Evolutionary conservation across 2,329 filamentous ascomycete genomes (phyloP), one percentile per base, ranked within the genome.

Genomic region (Xylaria sp.): DNA sequence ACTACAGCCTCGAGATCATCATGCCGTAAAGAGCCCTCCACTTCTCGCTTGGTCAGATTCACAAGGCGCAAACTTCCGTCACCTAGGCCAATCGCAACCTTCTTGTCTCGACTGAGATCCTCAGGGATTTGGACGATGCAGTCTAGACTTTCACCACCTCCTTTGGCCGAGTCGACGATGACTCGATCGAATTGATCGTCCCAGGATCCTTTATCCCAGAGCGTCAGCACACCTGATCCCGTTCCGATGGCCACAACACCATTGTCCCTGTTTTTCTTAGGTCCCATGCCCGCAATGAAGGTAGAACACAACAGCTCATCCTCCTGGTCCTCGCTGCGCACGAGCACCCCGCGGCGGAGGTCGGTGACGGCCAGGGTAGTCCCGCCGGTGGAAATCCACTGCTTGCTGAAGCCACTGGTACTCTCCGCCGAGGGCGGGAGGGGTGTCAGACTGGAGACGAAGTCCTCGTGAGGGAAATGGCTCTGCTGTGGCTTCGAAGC

Each of bases 161-260:
- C 81, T 72, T 81, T 85, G 20, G 84, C 86, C 10, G 84, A 81
- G 72, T 93, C 90, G 9, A 97, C 89, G 57, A 92, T 89, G 74
- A 97, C 92, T 60, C 94, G 88, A 81, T 97, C 94, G 73, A 97
- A 93, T 78, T 97, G 93, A 78, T 98, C 95, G 76, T 97, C 94
- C 95, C 96, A 98, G 0, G 92, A 89, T 0, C 95, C 95, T 72
- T 91, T 91, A 79, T 99, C 95, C 94, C 96, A 99, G 7, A 98
- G 82, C 4, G 94, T 97, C 70, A 98, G 79, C 1, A 97, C 89
- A 3, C 96, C 96, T 48, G 88, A 91, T 20, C 89, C 90, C 30
- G 86, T 89, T 25, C 93, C 93, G 41, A 93, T 91, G 0, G 94
- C 93, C 2, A 96, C 80, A 3, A 96, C 85, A 5, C 93, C 93